phyloP scores from a whole-genome alignment of 306 rosid species.

The Acacia crassicarpa region DNA sequence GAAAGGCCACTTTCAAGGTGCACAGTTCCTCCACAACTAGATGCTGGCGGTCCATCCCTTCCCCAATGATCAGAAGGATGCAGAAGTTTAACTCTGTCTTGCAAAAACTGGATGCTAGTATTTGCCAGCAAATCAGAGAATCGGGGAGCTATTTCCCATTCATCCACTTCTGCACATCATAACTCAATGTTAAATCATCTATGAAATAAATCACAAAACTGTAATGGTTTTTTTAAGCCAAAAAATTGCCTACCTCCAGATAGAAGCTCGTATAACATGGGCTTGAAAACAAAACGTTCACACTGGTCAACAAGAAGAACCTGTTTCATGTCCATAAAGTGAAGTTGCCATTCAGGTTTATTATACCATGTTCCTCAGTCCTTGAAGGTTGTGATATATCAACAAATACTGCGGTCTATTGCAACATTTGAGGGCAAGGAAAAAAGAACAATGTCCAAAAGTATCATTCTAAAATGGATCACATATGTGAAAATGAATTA shows the following conservation, averaged over 20 bases:
- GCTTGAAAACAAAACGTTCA: conserved; percentile 68
- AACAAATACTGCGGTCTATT: background rate
- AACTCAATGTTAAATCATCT: conserved; percentile 27
- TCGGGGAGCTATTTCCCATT: conserved; percentile 98
- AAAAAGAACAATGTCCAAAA: background rate
- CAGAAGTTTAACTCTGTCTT: conserved; percentile 76
- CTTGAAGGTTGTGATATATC: background rate
- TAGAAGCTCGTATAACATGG: conserved; percentile 94
- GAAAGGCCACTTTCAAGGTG: conserved; percentile 88
- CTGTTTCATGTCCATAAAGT: conserved; percentile 37
- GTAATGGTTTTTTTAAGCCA: conserved; percentile 17
- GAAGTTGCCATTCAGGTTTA: conserved; percentile 2
- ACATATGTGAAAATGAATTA: background rate
- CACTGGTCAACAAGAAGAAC: conserved; percentile 50
- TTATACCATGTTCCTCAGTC: background rate
- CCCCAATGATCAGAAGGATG: conserved; percentile 62
- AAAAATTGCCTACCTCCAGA: conserved; percentile 68
- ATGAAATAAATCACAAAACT: conserved; percentile 19
- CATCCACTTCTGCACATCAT: conserved; percentile 75
- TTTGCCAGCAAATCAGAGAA: conserved; percentile 78
- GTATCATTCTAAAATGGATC: background rate
- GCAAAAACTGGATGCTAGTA: conserved; percentile 71
- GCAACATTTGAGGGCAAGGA: background rate
- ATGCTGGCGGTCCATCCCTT: conserved; percentile 46
- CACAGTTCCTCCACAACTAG: conserved; percentile 76